Base-by-base conservation (phyloP, 371 early-diverging fungal genomes). In the Circinella umbellata region DNA sequence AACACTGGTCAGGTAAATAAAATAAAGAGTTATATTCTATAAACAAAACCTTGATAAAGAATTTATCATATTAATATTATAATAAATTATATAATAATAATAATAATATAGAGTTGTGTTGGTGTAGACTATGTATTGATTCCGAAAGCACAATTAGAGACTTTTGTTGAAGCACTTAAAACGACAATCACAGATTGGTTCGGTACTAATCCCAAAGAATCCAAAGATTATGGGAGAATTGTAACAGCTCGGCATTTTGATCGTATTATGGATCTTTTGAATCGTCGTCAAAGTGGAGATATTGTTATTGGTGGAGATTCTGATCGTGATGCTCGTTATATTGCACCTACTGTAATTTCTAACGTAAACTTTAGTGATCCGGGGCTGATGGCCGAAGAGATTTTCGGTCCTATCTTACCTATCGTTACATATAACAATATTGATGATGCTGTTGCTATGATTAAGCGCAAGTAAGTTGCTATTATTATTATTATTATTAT, bases 381-480 rank as follows among this genome's bases (percentile, higher is more conserved):
- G 49, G 77, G 66, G 36, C 66, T 82, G 37, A 79, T 82, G 69
- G 73, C 69, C 18, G 76, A 76, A 11, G 63, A 94, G 70, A 73
- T 94, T 55, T 94, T 94, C 81, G 94, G 92, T 8, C 98, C 98
- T 3, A 76, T 96, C 42, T 76, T 97, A 69, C 95, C 95, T 7
- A 69, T 76, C 55, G 63, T 76, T 42, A 8, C 69, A 4, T 71
- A 71, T 62, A 67, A 69, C 38, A 61, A 63, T 3, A 37, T 76
- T 35, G 70, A 76, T 42, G 73, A 73, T 9, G 77, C 77, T 15
- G 69, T 76, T 53, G 54, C 59, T 38, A 60, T 73, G 61, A 63
- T 76, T 62, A 73, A 73, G 20, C 60, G 64, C 48, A 69, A 73
- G 76, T 76, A 73, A 71, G 76, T 54, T 20, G 17, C 7, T 35